These are phyloP conservation scores for Zygosaccharomyces bailii DNA, from an alignment of 805 yeast species.

Conservation along the genomic window DNA sequence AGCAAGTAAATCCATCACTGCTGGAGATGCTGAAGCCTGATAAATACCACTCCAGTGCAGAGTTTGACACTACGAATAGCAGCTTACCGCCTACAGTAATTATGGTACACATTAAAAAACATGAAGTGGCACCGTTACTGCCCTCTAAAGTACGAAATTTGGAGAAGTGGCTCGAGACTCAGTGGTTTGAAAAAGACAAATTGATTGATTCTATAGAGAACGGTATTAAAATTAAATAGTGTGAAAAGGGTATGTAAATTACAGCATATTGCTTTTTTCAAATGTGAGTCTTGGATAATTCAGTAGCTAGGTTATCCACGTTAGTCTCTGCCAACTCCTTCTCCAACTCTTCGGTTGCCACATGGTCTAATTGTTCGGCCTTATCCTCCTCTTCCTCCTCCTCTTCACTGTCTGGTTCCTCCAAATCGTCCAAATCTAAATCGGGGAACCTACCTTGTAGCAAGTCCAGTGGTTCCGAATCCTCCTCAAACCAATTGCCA, in stretches of 20 bases:
- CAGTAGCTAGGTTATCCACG: constrained; percentile 48
- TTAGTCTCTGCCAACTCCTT: constrained; percentile 42
- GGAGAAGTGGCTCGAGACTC: constrained; percentile 72
- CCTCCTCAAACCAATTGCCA: constrained; percentile 92
- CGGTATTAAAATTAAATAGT: constrained; percentile 27
- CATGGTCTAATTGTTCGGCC: constrained; percentile 47
- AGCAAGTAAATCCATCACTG: constrained; percentile 34
- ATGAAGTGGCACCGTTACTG: constrained; percentile 45
- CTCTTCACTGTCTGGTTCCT: constrained; percentile 66
- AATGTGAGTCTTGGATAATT: constrained; percentile 55
- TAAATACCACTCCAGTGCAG: constrained; percentile 3
- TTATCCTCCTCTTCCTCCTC: constrained; percentile 42
- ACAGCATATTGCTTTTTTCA: constrained; percentile 9
- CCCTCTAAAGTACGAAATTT: constrained; percentile 52
- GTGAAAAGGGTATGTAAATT: background rate
- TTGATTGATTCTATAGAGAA: constrained; percentile 41
- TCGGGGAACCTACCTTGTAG: constrained; percentile 67
- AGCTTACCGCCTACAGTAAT: constrained; percentile 36
- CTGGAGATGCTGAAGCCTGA: constrained; percentile 27
- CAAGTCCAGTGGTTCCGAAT: constrained; percentile 61
- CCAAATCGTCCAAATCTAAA: constrained; percentile 93
- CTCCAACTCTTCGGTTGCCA: constrained; percentile 43
- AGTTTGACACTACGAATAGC: constrained; percentile 1
- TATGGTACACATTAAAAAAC: constrained; percentile 45
- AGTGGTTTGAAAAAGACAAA: constrained; percentile 70